phyloP scores from a whole-genome alignment of 1,139 yeast genomes.

The Lodderomyces orthopsilosis region DNA sequence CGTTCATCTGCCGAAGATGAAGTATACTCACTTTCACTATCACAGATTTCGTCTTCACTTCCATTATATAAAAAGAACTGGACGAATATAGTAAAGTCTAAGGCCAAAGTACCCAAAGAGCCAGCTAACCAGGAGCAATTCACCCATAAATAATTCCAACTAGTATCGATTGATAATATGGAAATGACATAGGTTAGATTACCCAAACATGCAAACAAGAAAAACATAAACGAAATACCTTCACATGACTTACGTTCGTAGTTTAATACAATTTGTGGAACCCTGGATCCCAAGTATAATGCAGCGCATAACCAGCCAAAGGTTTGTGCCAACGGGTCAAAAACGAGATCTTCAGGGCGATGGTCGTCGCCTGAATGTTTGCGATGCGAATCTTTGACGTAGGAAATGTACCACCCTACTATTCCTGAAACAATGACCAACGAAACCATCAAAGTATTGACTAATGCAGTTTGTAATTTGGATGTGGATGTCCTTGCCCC shows the following conservation, averaged over 20 bases:
- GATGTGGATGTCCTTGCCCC: slow-evolving; percentile 19
- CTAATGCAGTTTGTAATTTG: slow-evolving; percentile 25
- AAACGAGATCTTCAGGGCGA: slow-evolving; percentile 42
- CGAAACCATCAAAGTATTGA: slow-evolving; percentile 63
- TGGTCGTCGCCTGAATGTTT: slow-evolving; percentile 28
- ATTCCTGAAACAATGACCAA: slow-evolving; percentile 75
- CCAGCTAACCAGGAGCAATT: slow-evolving; percentile 95
- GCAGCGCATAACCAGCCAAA: slow-evolving; percentile 92
- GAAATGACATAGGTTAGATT: slow-evolving; percentile 86
- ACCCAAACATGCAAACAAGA: slow-evolving; percentile 89
- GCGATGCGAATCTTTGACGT: slow-evolving; percentile 32
- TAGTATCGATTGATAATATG: slow-evolving; percentile 71
- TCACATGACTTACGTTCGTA: slow-evolving; percentile 85
- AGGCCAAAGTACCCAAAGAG: slow-evolving; percentile 77
- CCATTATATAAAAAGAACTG: slow-evolving; percentile 80
- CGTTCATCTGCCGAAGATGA: not conserved
- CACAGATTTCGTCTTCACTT: slow-evolving; percentile 7
- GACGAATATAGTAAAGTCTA: slow-evolving; percentile 80
- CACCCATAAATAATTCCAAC: slow-evolving; percentile 66
- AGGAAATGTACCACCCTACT: slow-evolving; percentile 80
- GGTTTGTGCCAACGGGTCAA: slow-evolving; percentile 77
- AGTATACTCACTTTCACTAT: slow-evolving; percentile 1
- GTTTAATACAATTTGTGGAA: slow-evolving; percentile 86
- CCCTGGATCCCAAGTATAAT: slow-evolving; percentile 80
- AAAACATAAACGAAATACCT: slow-evolving; percentile 88